Evolutionary conservation across 768 basidiomycete species (phyloP).

Genomic region (Trametes sanguinea): DNA sequence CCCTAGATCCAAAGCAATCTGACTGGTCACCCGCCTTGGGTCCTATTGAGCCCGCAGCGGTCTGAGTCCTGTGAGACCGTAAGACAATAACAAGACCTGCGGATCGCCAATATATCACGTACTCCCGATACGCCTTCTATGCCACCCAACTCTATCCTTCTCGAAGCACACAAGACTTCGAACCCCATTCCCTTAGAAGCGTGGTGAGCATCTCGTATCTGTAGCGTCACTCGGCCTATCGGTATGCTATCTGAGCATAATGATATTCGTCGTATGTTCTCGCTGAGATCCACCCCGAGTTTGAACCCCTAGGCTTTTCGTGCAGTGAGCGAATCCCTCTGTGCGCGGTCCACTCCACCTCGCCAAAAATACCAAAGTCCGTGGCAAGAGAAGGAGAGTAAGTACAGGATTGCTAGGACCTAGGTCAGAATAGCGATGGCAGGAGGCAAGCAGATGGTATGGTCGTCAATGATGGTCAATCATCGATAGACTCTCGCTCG

Average conservation of each 20-base stretch:
- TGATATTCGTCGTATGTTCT: neutral
- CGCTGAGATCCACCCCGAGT: neutral
- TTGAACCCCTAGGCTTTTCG: too few species aligned
- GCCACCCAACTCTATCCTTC: too few species aligned
- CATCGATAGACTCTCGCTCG: too few species aligned
- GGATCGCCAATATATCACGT: neutral
- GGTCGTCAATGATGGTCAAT: too few species aligned
- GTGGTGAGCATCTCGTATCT: neutral
- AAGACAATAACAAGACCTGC: neutral
- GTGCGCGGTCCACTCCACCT: too few species aligned
- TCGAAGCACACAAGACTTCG: neutral
- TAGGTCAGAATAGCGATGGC: too few species aligned
- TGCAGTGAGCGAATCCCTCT: too few species aligned
- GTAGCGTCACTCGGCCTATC: neutral
- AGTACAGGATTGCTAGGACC: too few species aligned
- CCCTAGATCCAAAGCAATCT: neutral
- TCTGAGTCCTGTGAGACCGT: neutral
- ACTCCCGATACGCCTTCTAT: neutral
- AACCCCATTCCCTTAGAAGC: neutral
- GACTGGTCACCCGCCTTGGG: neutral
- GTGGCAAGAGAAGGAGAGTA: too few species aligned
- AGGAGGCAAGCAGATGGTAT: too few species aligned
- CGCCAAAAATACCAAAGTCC: too few species aligned
- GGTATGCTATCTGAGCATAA: neutral
- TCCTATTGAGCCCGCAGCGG: neutral